Evolutionary conservation across 179 eudicot genomes (phyloP).

Genomic region (Nepenthes alata): DNA sequence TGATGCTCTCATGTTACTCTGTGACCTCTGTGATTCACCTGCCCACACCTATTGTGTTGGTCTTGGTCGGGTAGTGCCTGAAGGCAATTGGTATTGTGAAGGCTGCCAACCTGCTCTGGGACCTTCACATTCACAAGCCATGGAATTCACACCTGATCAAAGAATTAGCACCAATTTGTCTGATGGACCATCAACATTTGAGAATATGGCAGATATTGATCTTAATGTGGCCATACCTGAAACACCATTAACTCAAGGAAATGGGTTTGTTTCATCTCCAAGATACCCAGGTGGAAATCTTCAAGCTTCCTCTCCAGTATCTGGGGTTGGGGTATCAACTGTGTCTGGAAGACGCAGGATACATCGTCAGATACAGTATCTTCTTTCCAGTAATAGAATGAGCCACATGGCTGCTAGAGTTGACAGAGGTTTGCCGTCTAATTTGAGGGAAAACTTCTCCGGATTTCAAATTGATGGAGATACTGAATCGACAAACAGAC

Average conservation of each 20-base stretch:
- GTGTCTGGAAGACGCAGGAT: conserved; percentile 60
- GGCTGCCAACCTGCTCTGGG: conserved; percentile 73
- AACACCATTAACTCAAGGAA: conserved; percentile 46
- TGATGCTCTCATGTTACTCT: conserved; percentile 76
- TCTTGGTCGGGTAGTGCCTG: conserved; percentile 78
- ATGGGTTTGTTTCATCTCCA: conserved; percentile 32
- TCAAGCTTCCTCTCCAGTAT: conserved; percentile 33
- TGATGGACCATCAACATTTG: conserved; percentile 29
- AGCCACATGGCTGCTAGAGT: conserved; percentile 18
- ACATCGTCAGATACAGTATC: conserved; percentile 40
- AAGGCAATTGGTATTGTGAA: conserved; percentile 94
- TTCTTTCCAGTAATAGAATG: conserved; percentile 26
- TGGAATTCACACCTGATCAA: conserved; percentile 26
- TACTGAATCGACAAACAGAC: conserved; percentile 18
- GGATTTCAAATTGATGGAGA: conserved; percentile 21
- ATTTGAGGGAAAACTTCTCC: conserved; percentile 14
- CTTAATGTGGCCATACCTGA: conserved; percentile 72
- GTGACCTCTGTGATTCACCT: conserved; percentile 93
- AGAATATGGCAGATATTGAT: conserved; percentile 58
- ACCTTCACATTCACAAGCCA: conserved; percentile 31
- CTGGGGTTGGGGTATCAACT: conserved; percentile 49
- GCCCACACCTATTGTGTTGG: conserved; percentile 97
- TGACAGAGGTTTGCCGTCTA: conserved; percentile 13
- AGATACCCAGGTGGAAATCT: conserved; percentile 28
- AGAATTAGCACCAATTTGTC: conserved; percentile 22